These are phyloP conservation scores for Podaxis sp. DNA, from an alignment of 768 basidiomycete species.

Conservation along the genomic window DNA sequence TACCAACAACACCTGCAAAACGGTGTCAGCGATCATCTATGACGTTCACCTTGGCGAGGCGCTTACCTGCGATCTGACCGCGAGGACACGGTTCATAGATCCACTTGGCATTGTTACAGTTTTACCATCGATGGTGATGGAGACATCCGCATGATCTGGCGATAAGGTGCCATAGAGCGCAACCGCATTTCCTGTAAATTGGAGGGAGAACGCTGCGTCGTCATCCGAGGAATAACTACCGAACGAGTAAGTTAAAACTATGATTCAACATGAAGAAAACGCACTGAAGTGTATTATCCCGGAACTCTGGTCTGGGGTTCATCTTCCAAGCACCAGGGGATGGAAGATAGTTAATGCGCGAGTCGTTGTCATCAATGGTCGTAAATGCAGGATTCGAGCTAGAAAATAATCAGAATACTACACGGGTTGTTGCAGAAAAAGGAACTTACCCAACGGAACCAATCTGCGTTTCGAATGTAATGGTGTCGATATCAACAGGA, in stretches of 20 bases:
- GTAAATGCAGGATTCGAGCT: constrained; percentile 23
- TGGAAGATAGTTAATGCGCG: constrained; percentile 35
- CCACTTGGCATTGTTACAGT: constrained; percentile 29
- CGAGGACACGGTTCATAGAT: constrained; percentile 24
- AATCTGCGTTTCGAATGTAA: constrained; percentile 38
- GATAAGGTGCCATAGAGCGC: constrained; percentile 50
- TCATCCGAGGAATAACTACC: constrained; percentile 35
- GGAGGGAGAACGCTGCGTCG: constrained; percentile 37
- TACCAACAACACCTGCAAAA: constrained; percentile 30
- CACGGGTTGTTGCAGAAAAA: neutral
- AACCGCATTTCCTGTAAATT: constrained; percentile 48
- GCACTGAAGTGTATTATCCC: constrained; percentile 41
- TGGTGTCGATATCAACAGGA: constrained; percentile 47
- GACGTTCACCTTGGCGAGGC: neutral
- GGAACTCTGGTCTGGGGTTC: constrained; percentile 24
- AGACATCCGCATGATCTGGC: constrained; percentile 44
- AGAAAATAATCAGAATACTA: neutral
- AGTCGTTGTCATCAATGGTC: constrained; percentile 37
- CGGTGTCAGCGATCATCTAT: neutral
- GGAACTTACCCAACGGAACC: constrained; percentile 32
- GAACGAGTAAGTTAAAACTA: neutral
- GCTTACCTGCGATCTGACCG: constrained; percentile 20
- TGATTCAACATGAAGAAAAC: constrained; percentile 13
- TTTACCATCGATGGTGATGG: constrained; percentile 40
- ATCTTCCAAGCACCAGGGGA: constrained; percentile 31